A percentile compares a stretch with the other conserved stretches of the same genome.
Conservation (phyloP, 257 asterid genomes). For the Capsicum baccatum region DNA sequence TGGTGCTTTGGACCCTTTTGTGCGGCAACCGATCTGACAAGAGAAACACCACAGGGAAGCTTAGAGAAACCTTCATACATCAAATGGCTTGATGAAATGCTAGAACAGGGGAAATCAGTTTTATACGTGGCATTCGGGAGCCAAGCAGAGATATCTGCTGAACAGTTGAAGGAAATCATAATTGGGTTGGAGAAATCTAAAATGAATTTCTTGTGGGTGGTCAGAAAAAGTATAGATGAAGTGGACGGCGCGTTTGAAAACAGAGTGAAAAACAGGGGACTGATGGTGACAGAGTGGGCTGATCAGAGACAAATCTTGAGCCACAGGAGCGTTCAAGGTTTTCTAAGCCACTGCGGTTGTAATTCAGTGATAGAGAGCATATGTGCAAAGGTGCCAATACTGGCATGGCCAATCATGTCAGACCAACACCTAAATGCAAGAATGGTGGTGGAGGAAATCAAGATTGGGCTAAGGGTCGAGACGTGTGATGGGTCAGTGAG, state of each 20-base stretch:
- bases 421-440: slow-evolving; percentile 66
- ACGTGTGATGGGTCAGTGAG: slow-evolving; percentile 2
- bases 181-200: not conserved
- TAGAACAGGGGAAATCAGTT: slow-evolving; percentile 39
- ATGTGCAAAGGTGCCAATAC: slow-evolving; percentile 38
- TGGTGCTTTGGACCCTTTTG: slow-evolving; percentile 69
- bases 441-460: slow-evolving; percentile 32
- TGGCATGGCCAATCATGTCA: slow-evolving; percentile 74
- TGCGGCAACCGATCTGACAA: slow-evolving; percentile 29
- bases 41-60: not conserved
- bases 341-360: slow-evolving; percentile 41
- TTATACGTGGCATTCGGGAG: slow-evolving; percentile 71
- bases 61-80: not conserved
- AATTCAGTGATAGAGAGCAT: slow-evolving; percentile 66
- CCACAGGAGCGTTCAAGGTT: not conserved
- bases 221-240: slow-evolving; percentile 2
- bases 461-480: not conserved
- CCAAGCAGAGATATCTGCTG: slow-evolving; percentile 55
- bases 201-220: not conserved
- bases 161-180: slow-evolving; percentile 58
- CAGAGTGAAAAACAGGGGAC: slow-evolving; percentile 49
- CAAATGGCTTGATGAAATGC: not conserved
- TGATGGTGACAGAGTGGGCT: slow-evolving; percentile 41
- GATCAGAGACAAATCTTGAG: not conserved
- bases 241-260: slow-evolving; percentile 36